Evolutionary conservation across 2,329 filamentous ascomycete species (phyloP).

Genomic region (Cladosporium colombiae): DNA sequence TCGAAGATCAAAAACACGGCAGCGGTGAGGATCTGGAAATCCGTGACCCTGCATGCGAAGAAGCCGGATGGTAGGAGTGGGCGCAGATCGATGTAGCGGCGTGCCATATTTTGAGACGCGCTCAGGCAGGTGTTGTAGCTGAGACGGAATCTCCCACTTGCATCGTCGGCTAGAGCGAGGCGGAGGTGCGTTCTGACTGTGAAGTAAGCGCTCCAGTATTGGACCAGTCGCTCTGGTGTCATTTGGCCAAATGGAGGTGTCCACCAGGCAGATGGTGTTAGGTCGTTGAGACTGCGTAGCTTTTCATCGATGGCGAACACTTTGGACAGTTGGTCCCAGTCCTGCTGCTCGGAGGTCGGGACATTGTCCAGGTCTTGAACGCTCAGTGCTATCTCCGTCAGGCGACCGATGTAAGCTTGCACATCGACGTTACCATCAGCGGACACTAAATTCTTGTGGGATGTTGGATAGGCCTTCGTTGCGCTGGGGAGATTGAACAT

Average conservation of each 20-base stretch:
- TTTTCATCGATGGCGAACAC: slow-evolving; percentile 33
- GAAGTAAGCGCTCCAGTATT: slow-evolving; percentile 34
- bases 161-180: slow-evolving; percentile 30
- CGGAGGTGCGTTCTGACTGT: slow-evolving; percentile 31
- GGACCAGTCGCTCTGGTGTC: slow-evolving; percentile 27
- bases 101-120: slow-evolving; percentile 27
- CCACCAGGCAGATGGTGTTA: slow-evolving; percentile 30
- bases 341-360: slow-evolving; percentile 5
- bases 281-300: slow-evolving; percentile 29
- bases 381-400: slow-evolving; percentile 22
- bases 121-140: slow-evolving; percentile 31
- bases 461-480: slow-evolving; percentile 15
- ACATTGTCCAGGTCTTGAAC: slow-evolving; percentile 21
- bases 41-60: slow-evolving; percentile 31
- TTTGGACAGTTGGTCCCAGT: slow-evolving; percentile 23
- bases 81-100: slow-evolving; percentile 28
- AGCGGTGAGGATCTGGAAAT: slow-evolving; percentile 33
- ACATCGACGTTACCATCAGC: slow-evolving; percentile 13
- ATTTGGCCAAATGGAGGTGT: slow-evolving; percentile 19
- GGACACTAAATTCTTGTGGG: slow-evolving; percentile 3
- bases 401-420: slow-evolving; percentile 20
- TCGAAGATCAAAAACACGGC: slow-evolving; percentile 28
- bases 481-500: slow-evolving; percentile 23
- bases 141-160: slow-evolving; percentile 28
- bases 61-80: slow-evolving; percentile 29